Evolutionary conservation across 2,329 filamentous ascomycete genomes (phyloP).

Genomic region (Cordyceps farinosa): DNA sequence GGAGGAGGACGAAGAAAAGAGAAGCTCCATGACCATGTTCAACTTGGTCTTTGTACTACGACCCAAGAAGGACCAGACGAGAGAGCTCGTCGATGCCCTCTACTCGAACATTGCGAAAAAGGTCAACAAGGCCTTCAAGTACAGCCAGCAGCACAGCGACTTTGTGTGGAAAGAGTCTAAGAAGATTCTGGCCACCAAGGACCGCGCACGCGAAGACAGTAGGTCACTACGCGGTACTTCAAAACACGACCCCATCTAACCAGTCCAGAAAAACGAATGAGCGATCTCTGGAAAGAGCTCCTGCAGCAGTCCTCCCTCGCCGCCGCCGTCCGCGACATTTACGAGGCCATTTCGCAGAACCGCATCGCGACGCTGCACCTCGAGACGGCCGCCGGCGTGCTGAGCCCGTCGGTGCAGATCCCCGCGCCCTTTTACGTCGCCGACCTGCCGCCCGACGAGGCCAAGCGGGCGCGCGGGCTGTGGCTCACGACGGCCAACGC

Average conservation of each 20-base stretch:
- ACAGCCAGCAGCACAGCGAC: conserved; percentile 82
- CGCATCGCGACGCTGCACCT: conserved; percentile 83
- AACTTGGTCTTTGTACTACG: conserved; percentile 91
- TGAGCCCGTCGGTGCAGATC: conserved; percentile 63
- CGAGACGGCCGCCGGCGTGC: conserved; percentile 55
- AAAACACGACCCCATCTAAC: neutral
- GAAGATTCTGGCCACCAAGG: conserved; percentile 73
- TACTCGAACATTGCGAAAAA: conserved; percentile 90
- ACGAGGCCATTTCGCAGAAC: conserved; percentile 75
- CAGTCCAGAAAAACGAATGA: conserved; percentile 54
- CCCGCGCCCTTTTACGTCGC: conserved; percentile 66
- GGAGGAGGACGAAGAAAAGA: conserved; percentile 57
- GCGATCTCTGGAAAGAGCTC: conserved; percentile 66
- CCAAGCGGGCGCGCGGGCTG: conserved; percentile 63
- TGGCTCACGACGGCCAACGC: conserved; percentile 87
- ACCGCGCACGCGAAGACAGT: conserved; percentile 72
- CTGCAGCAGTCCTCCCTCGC: conserved; percentile 73
- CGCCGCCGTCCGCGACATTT: conserved; percentile 76
- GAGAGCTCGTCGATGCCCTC: conserved; percentile 68
- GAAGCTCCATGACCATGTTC: conserved; percentile 88
- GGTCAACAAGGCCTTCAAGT: conserved; percentile 87
- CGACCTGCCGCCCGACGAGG: conserved; percentile 66
- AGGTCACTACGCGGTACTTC: conserved; percentile 26
- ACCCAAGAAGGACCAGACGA: conserved; percentile 73
- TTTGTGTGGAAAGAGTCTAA: conserved; percentile 93